Conservation (phyloP, 805 yeast species). For the Sugiyamaella smithiae region DNA sequence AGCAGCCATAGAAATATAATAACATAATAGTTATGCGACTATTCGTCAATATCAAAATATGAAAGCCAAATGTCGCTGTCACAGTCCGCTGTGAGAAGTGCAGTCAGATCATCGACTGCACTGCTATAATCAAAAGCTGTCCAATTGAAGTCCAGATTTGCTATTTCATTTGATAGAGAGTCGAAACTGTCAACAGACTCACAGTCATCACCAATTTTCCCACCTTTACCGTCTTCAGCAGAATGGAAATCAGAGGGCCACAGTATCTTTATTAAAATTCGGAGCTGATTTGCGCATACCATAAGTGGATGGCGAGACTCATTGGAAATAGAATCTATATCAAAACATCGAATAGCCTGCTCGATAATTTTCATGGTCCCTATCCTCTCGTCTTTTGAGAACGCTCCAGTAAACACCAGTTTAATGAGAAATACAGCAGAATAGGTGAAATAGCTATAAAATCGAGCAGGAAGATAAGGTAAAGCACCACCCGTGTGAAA, state of each 20-base stretch:
- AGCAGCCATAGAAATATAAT: too few species aligned
- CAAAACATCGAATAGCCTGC: background rate
- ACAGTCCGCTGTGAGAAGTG: constrained; percentile 17
- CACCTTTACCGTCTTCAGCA: background rate
- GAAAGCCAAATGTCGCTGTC: constrained; percentile 22
- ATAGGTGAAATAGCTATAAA: background rate
- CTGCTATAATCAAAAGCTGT: constrained; percentile 8
- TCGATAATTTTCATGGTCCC: background rate
- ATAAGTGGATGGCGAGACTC: background rate
- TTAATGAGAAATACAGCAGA: background rate
- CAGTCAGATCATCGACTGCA: constrained; percentile 14
- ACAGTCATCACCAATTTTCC: background rate
- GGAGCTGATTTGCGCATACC: background rate
- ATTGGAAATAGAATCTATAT: constrained; percentile 1
- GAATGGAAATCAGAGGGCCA: background rate
- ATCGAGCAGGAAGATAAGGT: background rate
- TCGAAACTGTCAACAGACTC: background rate
- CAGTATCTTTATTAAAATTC: background rate
- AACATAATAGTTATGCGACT: too few species aligned
- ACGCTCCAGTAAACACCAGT: background rate
- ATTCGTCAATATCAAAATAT: constrained; percentile 12
- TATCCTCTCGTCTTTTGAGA: constrained; percentile 12
- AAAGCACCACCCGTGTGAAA: background rate
- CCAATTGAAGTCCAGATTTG: background rate
- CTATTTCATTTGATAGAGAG: background rate